These are phyloP conservation scores for Mycena capillaripes DNA, from an alignment of 768 basidiomycete species.

Conservation along the genomic window DNA sequence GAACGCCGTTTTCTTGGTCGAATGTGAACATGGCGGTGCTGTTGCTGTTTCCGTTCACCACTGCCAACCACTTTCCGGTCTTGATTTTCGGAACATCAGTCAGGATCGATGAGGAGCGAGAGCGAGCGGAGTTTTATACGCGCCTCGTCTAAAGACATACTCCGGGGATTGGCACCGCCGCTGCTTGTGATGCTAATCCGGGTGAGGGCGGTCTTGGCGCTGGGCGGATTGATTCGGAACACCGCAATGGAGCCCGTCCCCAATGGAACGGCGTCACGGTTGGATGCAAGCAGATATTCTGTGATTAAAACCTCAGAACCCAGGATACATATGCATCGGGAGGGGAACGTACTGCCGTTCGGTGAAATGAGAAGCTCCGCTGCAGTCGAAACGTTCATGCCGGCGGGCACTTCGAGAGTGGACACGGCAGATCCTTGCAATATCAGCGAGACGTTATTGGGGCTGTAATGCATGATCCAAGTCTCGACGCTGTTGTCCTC, in stretches of 20 bases:
- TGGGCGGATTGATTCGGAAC: constrained; percentile 27
- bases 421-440: constrained; percentile 31
- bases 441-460: constrained; percentile 19
- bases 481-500: constrained; percentile 33
- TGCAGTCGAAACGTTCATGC: constrained; percentile 28
- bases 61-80: constrained; percentile 29
- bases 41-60: constrained; percentile 30
- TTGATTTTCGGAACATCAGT: no score
- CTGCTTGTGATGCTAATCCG: constrained; percentile 30
- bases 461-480: constrained; percentile 31
- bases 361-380: constrained; percentile 30
- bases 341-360: constrained; percentile 23
- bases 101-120: no score
- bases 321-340: background rate
- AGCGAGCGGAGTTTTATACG: background rate
- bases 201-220: constrained; percentile 25
- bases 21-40: constrained; percentile 28
- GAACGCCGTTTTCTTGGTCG: constrained; percentile 20
- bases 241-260: constrained; percentile 25
- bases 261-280: constrained; percentile 18
- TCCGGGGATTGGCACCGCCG: constrained; percentile 27
- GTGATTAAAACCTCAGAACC: background rate
- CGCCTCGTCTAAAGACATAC: constrained; percentile 33
- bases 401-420: constrained; percentile 16
- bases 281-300: constrained; percentile 28